Evolutionary conservation across 305 asterid species (phyloP).

Genomic region (Solanum hybrid): DNA sequence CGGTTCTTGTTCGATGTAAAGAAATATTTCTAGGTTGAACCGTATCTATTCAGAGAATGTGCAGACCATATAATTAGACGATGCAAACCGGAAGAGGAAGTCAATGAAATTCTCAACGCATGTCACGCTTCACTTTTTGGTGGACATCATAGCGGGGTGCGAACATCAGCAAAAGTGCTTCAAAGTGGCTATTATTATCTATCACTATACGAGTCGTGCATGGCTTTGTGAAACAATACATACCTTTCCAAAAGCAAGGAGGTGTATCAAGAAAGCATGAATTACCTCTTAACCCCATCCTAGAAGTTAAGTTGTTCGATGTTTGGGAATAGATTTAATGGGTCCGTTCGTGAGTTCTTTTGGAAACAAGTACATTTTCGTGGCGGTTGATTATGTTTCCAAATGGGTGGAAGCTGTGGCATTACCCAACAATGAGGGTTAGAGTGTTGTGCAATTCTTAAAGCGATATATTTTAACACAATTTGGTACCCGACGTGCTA

Average conservation of each 20-base stretch:
- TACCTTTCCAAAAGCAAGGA: neutral
- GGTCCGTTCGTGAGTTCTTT: neutral
- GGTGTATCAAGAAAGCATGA: neutral
- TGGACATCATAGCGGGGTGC: neutral
- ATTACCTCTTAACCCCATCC: neutral
- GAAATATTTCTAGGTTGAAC: neutral
- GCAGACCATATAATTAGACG: neutral
- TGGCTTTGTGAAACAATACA: neutral
- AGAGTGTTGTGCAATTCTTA: no score
- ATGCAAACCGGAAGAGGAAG: neutral
- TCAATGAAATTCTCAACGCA: neutral
- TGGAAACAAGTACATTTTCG: neutral
- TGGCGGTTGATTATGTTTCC: no score
- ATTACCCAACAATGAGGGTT: no score
- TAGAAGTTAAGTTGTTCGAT: neutral
- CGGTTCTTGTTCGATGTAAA: neutral
- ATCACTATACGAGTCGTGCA: neutral
- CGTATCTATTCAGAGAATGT: neutral
- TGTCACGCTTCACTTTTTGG: neutral
- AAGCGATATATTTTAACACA: no score
- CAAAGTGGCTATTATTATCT: neutral
- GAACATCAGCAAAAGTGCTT: neutral
- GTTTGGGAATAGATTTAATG: neutral
- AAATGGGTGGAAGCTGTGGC: no score
- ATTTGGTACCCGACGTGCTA: no score